Conservation (phyloP, 1,284 basidiomycete species). For the Rhodotorula sp. region DNA sequence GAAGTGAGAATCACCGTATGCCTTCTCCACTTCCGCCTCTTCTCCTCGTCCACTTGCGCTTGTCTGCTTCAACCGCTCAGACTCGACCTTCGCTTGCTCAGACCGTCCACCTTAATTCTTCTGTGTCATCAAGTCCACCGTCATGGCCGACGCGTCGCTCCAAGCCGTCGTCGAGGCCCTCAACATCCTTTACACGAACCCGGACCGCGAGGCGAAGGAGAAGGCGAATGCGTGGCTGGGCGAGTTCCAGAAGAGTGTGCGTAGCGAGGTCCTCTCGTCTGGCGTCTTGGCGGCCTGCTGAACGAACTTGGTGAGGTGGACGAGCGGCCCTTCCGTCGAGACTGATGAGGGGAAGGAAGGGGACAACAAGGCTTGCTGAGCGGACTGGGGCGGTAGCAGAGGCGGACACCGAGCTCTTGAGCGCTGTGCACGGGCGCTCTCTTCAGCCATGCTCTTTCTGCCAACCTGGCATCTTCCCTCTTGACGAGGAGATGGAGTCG, state of each 20-base stretch:
- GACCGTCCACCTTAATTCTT: fast-evolving
- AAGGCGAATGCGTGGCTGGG: slow-evolving; percentile 53
- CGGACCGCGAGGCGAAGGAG: slow-evolving; percentile 77
- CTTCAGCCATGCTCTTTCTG: too few relatives aligned
- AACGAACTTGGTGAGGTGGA: neutral
- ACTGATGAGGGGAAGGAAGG: too few relatives aligned
- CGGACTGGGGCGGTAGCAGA: too few relatives aligned
- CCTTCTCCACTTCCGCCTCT: neutral
- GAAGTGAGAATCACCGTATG: too few relatives aligned
- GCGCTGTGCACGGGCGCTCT: too few relatives aligned
- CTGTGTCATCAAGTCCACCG: too few relatives aligned
- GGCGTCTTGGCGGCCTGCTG: too few relatives aligned
- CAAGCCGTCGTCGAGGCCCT: slow-evolving; percentile 52
- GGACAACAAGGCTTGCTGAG: too few relatives aligned
- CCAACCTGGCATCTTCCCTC: too few relatives aligned
- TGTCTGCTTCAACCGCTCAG: neutral
- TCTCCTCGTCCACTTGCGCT: neutral
- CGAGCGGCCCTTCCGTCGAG: too few relatives aligned
- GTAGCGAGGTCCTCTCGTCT: slow-evolving; percentile 6
- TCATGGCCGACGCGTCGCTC: neutral
- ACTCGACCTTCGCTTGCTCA: neutral
- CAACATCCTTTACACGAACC: slow-evolving; percentile 57
- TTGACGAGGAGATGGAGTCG: too few relatives aligned
- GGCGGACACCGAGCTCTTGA: too few relatives aligned
- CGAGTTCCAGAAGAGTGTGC: slow-evolving; percentile 49